Conservation (phyloP, 2,329 filamentous ascomycete genomes). For the Cladosporium oxysporum region DNA sequence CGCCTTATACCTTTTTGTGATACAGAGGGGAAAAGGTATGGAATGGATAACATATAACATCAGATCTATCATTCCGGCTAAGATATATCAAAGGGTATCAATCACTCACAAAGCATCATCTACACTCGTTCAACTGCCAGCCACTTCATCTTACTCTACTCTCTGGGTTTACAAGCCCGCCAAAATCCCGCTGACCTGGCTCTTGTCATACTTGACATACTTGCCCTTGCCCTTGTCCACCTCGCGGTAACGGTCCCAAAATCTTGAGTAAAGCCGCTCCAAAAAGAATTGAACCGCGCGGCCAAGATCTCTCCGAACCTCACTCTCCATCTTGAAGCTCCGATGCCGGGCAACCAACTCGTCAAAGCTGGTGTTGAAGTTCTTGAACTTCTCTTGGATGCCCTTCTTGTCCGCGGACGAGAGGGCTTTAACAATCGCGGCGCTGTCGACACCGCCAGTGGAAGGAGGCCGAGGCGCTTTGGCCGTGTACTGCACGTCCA, state of each 20-base stretch:
- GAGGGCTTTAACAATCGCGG: conserved; percentile 78
- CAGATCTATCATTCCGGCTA: background rate
- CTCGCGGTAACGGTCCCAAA: conserved; percentile 97
- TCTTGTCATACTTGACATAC: conserved; percentile 96
- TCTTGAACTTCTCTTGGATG: conserved; percentile 93
- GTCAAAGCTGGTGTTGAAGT: conserved; percentile 89
- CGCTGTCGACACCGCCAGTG: conserved; percentile 70
- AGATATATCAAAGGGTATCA: conserved; percentile 7
- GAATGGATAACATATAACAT: background rate
- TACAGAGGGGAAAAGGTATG: too few species aligned
- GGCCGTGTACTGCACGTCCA: conserved; percentile 91
- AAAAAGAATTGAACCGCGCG: conserved; percentile 88
- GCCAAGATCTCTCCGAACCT: conserved; percentile 77
- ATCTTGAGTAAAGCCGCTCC: conserved; percentile 89
- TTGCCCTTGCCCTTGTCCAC: conserved; percentile 97
- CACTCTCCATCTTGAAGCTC: conserved; percentile 82
- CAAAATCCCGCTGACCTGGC: conserved; percentile 66
- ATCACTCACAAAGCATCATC: background rate
- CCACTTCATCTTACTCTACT: background rate
- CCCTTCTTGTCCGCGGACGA: conserved; percentile 90
- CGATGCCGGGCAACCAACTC: conserved; percentile 84
- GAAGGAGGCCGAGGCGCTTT: conserved; percentile 71
- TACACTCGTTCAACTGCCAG: background rate
- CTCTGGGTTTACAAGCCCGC: conserved; percentile 30
- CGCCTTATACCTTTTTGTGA: background rate